Evolutionary conservation across 208 protist species (phyloP), one percentile per base, ranked within the genome.

Genomic region (Trypanosomatidae sp.): DNA sequence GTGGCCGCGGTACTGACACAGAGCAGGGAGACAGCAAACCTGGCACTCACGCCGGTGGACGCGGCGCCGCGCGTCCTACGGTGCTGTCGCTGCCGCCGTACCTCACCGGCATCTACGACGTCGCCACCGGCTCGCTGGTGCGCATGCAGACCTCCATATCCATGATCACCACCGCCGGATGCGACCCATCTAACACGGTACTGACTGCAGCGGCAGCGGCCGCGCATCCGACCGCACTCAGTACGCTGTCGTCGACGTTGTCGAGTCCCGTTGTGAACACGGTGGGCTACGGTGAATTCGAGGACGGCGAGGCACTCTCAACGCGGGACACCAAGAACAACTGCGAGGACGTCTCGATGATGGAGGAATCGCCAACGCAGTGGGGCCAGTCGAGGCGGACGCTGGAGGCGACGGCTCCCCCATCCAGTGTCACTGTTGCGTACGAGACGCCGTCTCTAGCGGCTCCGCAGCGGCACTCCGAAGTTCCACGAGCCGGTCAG

Each of bases 21-120:
- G 39, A 53, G 47, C 43, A 1, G 6, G 33, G 25, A 7, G 19
- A 43, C 52, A 39, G 36, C 15, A 46, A 13, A 55, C n/a, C 36
- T 25, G 39, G n/a, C 17, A 22, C 52, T 22, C 50, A 44, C 1
- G 33, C 10, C 53, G 17, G 53, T 65, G 52, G 15, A 60, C 60
- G 44, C 8, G 8, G 36, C 60, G 62, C n/a, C 15, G 59, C 39
- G 22, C 55, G 58, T 9, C 71, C 62, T 15, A 67, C 52, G 43
- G 62, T 75, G 49, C 69, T 80, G 30, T 79, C 79, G 41, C 62
- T 96, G 50, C 92, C 92, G 43, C 81, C 80, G 33, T 88, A 84
- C 76, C 88, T 97, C 78, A 93, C 88, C 22, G 92, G 92, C 73
- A 85, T 97, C 49, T 97, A 94, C 79, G 90, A 97, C 74, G 81